Base-by-base conservation (phyloP, 148 eudicot genomes). In the Spergularia marina region DNA sequence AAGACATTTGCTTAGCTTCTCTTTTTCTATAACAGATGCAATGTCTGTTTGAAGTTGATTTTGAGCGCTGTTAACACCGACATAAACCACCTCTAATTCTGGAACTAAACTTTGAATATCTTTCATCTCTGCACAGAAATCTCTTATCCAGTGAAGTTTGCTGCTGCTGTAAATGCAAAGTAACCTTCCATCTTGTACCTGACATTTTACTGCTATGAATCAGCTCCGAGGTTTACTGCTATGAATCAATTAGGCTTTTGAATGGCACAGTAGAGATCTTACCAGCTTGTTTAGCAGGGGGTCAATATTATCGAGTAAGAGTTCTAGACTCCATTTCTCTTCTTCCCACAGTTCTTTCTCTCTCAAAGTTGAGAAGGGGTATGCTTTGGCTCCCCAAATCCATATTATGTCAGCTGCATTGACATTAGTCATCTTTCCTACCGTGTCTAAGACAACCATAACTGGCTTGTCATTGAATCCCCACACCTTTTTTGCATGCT, bases 371-470 rank as follows among this genome's bases (percentile, higher is more conserved):
- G 97, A 82, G 62, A 92, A 92, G 59, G 97, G 97, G 78, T 83
- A 87, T 40, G 92, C 97, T 64, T 30, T 64, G 23, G 73, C 83
- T 25, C 97, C 97, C 97, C 97, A 90, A 6, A 85, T 84, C 78
- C 86, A 64, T 71, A 83, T 64, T 91, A 90, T 89, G 74, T 90
- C 91, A 41, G 74, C 67, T 40, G 95, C 91, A 77, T 90, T 86
- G 49, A 57, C 12, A 78, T 90, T 88, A 13, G 86, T 76, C 40
- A 86, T 82, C 56, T 15, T 65, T 25, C 95, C 95, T 60, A 67
- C 74, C 25, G 78, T 49, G 73, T 90, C 86, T 79, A 92, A 70
- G 59, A 84, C 91, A n/a, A 92, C 92, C 91, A 92, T 84, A 21
- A 82, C 47, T n/a, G 97, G 90, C 53, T 83, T 81, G 61, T 75